phyloP scores from a whole-genome alignment of 768 basidiomycete genomes.

The Russula olivacea region DNA sequence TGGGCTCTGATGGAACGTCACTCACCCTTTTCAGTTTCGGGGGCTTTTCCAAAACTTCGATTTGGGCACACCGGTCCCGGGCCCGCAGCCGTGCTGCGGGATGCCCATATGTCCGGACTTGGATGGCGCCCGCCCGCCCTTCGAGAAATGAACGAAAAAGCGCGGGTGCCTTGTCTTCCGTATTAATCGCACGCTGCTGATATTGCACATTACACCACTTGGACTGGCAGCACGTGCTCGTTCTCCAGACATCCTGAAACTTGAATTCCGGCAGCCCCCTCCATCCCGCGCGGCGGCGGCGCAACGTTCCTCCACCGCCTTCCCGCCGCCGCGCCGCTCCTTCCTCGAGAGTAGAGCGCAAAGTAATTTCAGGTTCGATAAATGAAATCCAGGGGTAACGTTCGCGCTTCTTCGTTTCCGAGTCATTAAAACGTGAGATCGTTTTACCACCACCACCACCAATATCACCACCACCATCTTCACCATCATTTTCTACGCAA shows the following conservation, averaged over 20 bases:
- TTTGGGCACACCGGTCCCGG: background rate
- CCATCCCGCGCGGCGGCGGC: background rate
- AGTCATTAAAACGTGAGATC: background rate
- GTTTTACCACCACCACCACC: background rate
- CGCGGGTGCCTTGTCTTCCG: constrained; percentile 10
- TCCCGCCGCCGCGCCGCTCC: background rate
- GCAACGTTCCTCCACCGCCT: background rate
- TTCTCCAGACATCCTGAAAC: too few relatives aligned
- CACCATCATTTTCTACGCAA: too few relatives aligned
- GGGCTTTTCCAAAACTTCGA: background rate
- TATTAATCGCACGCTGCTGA: constrained; percentile 1
- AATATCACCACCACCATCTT: too few relatives aligned
- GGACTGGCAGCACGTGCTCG: too few relatives aligned
- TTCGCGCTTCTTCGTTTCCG: background rate
- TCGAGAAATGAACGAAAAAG: background rate
- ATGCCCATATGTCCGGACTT: background rate
- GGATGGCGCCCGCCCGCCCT: background rate
- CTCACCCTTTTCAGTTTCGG: background rate
- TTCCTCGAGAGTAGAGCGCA: constrained; percentile 1
- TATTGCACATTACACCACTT: background rate
- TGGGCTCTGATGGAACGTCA: background rate
- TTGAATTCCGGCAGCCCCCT: background rate
- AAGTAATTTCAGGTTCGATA: background rate
- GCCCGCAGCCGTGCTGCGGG: background rate
- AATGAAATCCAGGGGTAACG: constrained; percentile 1